Conservation (phyloP, 148 eudicot species). For the Cornus florida region DNA sequence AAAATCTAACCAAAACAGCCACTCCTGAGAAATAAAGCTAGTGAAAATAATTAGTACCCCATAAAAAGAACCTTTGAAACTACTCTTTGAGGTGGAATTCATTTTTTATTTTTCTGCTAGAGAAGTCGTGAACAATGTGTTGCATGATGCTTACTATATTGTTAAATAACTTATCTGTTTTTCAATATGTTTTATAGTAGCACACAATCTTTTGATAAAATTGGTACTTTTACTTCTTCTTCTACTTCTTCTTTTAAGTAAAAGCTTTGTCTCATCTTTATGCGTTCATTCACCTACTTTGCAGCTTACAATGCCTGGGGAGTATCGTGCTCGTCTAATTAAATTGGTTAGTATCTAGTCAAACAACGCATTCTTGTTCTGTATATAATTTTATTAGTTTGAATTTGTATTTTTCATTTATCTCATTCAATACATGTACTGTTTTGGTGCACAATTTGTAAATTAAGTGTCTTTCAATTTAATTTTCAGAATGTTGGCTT, state of each 20-base stretch:
- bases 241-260: neutral
- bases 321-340: conserved; percentile 72
- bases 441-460: neutral
- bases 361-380: neutral
- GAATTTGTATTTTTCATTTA: neutral
- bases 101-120: neutral
- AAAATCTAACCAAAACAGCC: too few species aligned
- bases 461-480: neutral
- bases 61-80: too few species aligned
- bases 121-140: neutral
- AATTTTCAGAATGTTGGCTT: neutral
- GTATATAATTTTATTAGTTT: neutral
- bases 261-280: neutral
- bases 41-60: too few species aligned
- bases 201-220: neutral
- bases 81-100: neutral
- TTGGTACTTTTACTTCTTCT: neutral
- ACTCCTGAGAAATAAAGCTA: too few species aligned
- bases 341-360: conserved; percentile 65
- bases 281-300: conserved; percentile 12
- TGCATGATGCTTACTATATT: neutral
- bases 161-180: neutral
- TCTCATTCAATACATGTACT: neutral
- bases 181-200: neutral
- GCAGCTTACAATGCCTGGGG: conserved; percentile 81